Evolutionary conservation across 1,284 basidiomycete genomes (phyloP).

Genomic region (Takashimella koratensis): DNA sequence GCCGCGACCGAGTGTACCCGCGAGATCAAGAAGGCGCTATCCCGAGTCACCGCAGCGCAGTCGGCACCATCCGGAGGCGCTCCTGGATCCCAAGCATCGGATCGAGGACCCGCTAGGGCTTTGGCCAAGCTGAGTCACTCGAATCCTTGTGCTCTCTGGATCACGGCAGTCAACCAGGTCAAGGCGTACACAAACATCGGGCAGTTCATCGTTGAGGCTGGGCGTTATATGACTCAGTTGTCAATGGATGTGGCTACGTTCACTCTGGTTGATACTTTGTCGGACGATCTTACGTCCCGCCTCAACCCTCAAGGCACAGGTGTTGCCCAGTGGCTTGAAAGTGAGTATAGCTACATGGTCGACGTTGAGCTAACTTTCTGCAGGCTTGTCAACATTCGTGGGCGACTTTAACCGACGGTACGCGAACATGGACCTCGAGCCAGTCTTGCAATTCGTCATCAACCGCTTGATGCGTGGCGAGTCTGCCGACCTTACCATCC

Average conservation of each 20-base stretch:
- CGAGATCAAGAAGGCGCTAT: constrained; percentile 52
- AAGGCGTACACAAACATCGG: constrained; percentile 97
- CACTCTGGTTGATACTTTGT: constrained; percentile 79
- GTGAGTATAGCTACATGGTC: constrained; percentile 54
- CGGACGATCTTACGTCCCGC: constrained; percentile 76
- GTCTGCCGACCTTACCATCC: constrained; percentile 82
- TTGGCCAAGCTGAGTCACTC: constrained; percentile 93
- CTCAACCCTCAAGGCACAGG: constrained; percentile 92
- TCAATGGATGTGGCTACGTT: constrained; percentile 92
- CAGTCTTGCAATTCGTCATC: constrained; percentile 83
- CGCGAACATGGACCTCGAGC: constrained; percentile 68
- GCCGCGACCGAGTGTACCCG: constrained; percentile 48
- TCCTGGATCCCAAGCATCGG: constrained; percentile 14
- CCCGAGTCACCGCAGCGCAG: constrained; percentile 45
- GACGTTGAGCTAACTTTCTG: constrained; percentile 1
- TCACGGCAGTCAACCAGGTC: constrained; percentile 85
- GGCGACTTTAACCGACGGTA: constrained; percentile 89
- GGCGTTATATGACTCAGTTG: constrained; percentile 84
- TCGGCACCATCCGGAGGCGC: constrained; percentile 5
- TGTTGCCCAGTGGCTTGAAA: constrained; percentile 88
- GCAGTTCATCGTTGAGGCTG: constrained; percentile 81
- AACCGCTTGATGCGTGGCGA: constrained; percentile 82
- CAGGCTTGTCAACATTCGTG: constrained; percentile 85
- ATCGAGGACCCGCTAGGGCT: constrained; percentile 59
- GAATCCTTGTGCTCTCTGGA: constrained; percentile 89